Conservation (phyloP, 2,329 filamentous ascomycete species). For the Beauveria rudraprayagi region DNA sequence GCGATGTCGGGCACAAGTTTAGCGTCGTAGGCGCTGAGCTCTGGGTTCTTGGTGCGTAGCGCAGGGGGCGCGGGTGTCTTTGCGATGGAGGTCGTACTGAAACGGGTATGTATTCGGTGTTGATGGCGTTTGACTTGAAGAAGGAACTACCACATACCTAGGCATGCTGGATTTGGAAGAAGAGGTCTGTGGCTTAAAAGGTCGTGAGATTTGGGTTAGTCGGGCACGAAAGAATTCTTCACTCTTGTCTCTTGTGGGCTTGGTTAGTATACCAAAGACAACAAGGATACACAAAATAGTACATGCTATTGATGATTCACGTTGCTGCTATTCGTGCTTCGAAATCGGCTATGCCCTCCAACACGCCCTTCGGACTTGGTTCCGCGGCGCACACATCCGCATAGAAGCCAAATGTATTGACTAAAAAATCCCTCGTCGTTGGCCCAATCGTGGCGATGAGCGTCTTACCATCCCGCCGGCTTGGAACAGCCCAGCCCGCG, state of each 20-base stretch:
- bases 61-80: background rate
- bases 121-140: background rate
- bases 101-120: background rate
- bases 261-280: background rate
- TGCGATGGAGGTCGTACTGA: background rate
- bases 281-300: background rate
- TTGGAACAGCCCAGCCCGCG: constrained; percentile 31
- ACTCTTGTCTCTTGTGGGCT: background rate
- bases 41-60: constrained; percentile 69
- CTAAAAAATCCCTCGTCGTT: constrained; percentile 73
- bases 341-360: constrained; percentile 52
- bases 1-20: constrained; percentile 88
- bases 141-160: background rate
- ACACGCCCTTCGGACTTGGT: constrained; percentile 75
- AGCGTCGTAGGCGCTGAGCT: constrained; percentile 84
- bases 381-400: constrained; percentile 74
- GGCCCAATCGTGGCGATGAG: constrained; percentile 85
- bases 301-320: background rate
- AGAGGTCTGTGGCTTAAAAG: background rate
- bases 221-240: background rate
- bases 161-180: background rate
- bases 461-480: constrained; percentile 34
- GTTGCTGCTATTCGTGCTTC: background rate
- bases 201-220: background rate
- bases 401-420: constrained; percentile 54